These are phyloP conservation scores for Trichocladium antarcticum DNA, from an alignment of 495 filamentous ascomycete species.

Conservation along the genomic window DNA sequence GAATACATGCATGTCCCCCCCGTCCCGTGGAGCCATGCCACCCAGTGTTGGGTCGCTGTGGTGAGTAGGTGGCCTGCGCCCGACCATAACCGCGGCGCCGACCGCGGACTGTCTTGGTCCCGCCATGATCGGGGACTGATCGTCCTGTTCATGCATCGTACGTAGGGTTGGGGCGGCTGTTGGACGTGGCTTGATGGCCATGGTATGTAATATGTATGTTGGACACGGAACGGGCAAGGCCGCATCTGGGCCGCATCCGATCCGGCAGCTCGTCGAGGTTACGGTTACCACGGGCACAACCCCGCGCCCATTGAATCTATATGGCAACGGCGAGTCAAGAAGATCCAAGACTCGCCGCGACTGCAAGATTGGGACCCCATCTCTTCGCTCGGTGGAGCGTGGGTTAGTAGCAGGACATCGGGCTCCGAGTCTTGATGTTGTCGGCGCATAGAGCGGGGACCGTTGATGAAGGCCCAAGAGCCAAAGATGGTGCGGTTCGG, in stretches of 20 bases:
- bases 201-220: background rate
- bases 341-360: too few species aligned
- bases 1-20: conserved; percentile 2
- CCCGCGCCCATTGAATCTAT: background rate
- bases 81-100: conserved; percentile 6
- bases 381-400: too few species aligned
- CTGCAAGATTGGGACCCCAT: too few species aligned
- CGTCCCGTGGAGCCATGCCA: background rate
- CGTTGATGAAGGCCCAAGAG: background rate
- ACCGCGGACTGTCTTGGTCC: conserved; percentile 2
- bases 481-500: conserved; percentile 1
- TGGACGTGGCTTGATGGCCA: background rate
- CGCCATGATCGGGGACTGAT: conserved; percentile 6
- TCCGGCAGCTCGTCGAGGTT: background rate
- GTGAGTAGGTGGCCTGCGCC: conserved; percentile 5
- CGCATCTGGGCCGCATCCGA: background rate
- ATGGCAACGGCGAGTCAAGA: background rate
- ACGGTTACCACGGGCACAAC: background rate
- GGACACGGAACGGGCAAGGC: background rate
- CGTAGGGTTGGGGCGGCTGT: background rate
- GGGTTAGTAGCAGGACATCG: too few species aligned
- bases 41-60: conserved; percentile 8
- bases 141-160: background rate
- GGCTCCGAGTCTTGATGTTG: background rate
- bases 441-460: conserved; percentile 5